Evolutionary conservation across 768 basidiomycete genomes (phyloP).

Genomic region (Antrodiella citrinella): DNA sequence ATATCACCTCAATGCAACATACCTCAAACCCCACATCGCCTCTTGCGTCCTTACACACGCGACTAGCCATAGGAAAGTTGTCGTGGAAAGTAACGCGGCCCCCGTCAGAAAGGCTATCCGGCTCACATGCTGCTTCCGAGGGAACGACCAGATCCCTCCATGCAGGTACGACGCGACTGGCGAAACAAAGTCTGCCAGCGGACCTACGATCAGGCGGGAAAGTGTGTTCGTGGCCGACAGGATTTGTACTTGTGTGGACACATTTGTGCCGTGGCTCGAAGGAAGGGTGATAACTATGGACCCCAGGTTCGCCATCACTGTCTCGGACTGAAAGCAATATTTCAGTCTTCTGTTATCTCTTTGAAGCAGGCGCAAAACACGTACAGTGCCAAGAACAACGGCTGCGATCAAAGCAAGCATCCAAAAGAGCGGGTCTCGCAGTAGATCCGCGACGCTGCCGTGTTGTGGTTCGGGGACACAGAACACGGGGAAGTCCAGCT

Average conservation of each 20-base stretch:
- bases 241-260: conserved; percentile 59
- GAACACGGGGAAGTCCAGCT: conserved; percentile 14
- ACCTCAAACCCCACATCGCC: conserved; percentile 70
- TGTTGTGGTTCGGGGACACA: conserved; percentile 22
- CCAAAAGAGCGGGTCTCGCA: conserved; percentile 59
- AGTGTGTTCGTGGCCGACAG: conserved; percentile 66
- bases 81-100: conserved; percentile 38
- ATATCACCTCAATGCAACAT: too few species aligned
- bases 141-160: conserved; percentile 26
- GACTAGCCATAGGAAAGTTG: conserved; percentile 50
- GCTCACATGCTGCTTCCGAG: conserved; percentile 49
- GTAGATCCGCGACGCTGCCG: conserved; percentile 32
- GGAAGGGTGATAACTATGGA: conserved; percentile 65
- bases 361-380: conserved; percentile 19
- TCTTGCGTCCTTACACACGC: conserved; percentile 38
- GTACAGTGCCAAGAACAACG: conserved; percentile 59
- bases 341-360: conserved; percentile 1
- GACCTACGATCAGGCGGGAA: conserved; percentile 59
- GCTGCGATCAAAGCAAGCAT: conserved; percentile 42
- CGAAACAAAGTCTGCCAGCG: conserved; percentile 65
- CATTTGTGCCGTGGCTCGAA: conserved; percentile 11
- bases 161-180: conserved; percentile 44
- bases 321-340: conserved; percentile 46
- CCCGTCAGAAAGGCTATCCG: conserved; percentile 52
- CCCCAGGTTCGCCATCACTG: conserved; percentile 80